Evolutionary conservation across 2,329 filamentous ascomycete species (phyloP), one percentile per base, ranked within the genome.

Genomic region (Calonectria honghensis): DNA sequence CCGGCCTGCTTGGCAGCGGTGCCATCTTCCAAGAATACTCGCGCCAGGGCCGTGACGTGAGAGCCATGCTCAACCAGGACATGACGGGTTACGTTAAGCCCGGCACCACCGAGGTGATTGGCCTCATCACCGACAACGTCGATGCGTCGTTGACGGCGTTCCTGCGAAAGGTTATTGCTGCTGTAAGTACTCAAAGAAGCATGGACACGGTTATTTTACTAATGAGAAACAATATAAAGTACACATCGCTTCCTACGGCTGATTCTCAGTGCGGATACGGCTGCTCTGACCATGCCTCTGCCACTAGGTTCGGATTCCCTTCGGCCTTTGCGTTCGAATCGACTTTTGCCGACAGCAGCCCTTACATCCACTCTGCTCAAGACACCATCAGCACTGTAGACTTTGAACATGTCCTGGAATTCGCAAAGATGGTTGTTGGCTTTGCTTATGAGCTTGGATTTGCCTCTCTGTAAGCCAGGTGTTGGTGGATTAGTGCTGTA

Each of bases 1-100:
- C 93, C 11, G 95, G 95, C 18, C 87, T 97, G 52, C 90, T 96
- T 1, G 95, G 95, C 61, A 94, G 92, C 72, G 93, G 94, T 37
- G 85, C 84, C 39, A 84, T 88, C 68, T 87, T 87, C 76, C 79
- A 84, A 31, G 76, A 81, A 52, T 88, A 88, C 73, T 76, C 81
- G 54, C 77, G 79, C 0, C 75, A 79, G 4, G 80, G 81, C 4
- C 79, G 80, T 1, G 81, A 85, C 29, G 83, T 88, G 73, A 83
- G 83, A 72, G 85, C 85, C 14, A 86, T 88, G 83, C 83, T 88
- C 1, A 85, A 88, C 79, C 85, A 87, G 71, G 87, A 88, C 59
- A 88, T 87, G 86, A 85, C 85, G 1, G 86, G 87, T 14, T 88
- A 85, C 68, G 79, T 82, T 39, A 80, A 79, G 67, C 77, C 82